Evolutionary conservation across 140 eudicot genomes (phyloP), one percentile per base, ranked within the genome.

Genomic region (Erigeron philadelphicus): DNA sequence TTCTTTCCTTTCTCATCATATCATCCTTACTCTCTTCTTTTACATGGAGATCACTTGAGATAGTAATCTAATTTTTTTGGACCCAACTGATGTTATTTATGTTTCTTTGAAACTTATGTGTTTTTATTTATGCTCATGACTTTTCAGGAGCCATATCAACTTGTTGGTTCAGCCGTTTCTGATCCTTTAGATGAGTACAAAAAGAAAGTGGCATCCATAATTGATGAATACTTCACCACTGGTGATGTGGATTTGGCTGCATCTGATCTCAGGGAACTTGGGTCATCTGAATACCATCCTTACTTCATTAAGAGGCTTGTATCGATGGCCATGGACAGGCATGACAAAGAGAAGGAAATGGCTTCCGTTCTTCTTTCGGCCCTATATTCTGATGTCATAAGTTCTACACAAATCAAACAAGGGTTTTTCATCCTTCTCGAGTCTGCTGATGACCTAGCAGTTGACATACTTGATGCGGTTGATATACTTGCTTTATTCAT

Each of bases 261-360:
- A 48, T 86, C 98, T 53, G 98, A 92, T 59, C 96, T 92, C 57
- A 81, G 61, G 64, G 98, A 92, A 47, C 84, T 88, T 1, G 86
- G 96, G 42, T 89, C 96, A 42, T 81, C 74, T 71, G 96, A 92
- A 66, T 88, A 92, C 66, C 98, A 86, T 72, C 95, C 98, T 11
- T 92, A 92, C 85, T 88, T 92, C 73, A 79, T 92, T 10, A 92
- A 92, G 84, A 74, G 96, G 75, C 95, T 92, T 61, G 91, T 92
- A 49, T 92, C 98, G 52, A 82, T 92, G 84, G 95, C 98, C 55
- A 92, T 92, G 98, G 98, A 92, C 67, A 82, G 96, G 61, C 86
- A 92, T 64, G 89, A 92, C 84, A 92, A 88, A 59, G 98, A 92
- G 83, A 92, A 92, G 72, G 98, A 88, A 81, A 92, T 88, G 98